phyloP scores from a whole-genome alignment of 768 basidiomycete genomes.

The Hypholoma sublateritium region DNA sequence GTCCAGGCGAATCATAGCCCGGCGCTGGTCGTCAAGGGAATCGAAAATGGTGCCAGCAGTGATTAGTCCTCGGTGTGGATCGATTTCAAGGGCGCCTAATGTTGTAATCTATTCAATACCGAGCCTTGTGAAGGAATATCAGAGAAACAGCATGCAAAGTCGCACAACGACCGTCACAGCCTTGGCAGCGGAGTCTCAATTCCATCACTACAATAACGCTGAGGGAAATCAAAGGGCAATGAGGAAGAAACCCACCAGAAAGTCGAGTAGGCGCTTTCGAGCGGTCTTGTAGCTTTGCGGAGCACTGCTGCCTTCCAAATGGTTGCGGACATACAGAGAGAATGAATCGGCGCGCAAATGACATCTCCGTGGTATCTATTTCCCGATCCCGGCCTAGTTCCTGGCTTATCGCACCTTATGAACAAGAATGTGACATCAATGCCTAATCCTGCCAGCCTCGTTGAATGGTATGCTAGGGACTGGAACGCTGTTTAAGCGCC shows the following conservation, averaged over 20 bases:
- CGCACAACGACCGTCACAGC: slow-evolving; percentile 15
- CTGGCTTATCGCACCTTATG: slow-evolving; percentile 7
- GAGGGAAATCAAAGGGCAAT: background rate
- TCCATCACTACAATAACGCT: slow-evolving; percentile 5
- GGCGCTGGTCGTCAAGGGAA: slow-evolving; percentile 26
- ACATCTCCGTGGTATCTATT: slow-evolving; percentile 10
- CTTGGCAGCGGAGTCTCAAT: slow-evolving; percentile 24
- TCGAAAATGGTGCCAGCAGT: slow-evolving; percentile 3
- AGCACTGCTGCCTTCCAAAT: background rate
- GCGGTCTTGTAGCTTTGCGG: background rate
- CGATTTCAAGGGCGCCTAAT: background rate
- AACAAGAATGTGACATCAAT: slow-evolving; percentile 2
- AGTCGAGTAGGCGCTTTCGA: no score
- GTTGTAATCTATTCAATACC: slow-evolving; percentile 5
- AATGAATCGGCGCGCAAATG: slow-evolving; percentile 9
- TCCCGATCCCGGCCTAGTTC: slow-evolving; percentile 11
- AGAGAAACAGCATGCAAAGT: slow-evolving; percentile 15
- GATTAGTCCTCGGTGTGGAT: background rate
- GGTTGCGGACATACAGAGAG: background rate
- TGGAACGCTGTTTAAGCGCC: background rate
- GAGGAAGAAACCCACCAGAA: background rate
- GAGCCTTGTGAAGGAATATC: slow-evolving; percentile 9
- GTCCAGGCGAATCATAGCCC: slow-evolving; percentile 23
- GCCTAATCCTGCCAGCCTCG: background rate
- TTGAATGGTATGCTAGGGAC: background rate